phyloP scores from a whole-genome alignment of 148 eudicot genomes.

The Rhododendron mucronatum region DNA sequence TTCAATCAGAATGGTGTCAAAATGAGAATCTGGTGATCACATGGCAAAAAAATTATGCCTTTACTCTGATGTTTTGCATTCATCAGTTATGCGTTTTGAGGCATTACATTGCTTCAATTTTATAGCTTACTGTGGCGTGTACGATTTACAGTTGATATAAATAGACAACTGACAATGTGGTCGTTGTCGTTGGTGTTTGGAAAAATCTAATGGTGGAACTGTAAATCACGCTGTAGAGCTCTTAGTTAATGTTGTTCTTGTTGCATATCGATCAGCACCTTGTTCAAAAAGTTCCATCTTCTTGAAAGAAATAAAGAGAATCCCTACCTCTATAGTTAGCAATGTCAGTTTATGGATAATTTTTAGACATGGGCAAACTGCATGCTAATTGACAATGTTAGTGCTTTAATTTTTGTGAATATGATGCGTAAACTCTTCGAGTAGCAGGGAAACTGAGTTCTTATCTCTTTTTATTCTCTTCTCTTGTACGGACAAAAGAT shows the following conservation, averaged over 20 bases:
- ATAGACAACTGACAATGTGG: background rate
- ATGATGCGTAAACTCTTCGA: background rate
- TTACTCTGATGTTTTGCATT: background rate
- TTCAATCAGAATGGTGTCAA: background rate
- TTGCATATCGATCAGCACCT: background rate
- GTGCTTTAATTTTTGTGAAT: background rate
- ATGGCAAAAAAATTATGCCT: background rate
- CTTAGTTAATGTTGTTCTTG: constrained; percentile 1
- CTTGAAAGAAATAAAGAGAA: background rate
- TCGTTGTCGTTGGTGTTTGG: background rate
- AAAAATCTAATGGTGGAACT: background rate
- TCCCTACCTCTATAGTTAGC: background rate
- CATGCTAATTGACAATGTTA: background rate
- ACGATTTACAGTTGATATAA: background rate
- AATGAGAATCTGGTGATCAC: background rate
- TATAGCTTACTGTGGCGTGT: background rate
- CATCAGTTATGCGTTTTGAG: background rate
- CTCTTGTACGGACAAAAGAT: constrained; percentile 10
- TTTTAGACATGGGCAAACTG: background rate
- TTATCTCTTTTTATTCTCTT: background rate
- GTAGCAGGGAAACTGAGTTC: background rate
- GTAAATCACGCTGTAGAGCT: background rate
- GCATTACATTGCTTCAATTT: background rate
- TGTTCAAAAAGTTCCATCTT: background rate
- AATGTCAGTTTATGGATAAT: background rate